Evolutionary conservation across 805 yeast species (phyloP), one percentile per base, ranked within the genome.

Genomic region (Wickerhamiella brachini): DNA sequence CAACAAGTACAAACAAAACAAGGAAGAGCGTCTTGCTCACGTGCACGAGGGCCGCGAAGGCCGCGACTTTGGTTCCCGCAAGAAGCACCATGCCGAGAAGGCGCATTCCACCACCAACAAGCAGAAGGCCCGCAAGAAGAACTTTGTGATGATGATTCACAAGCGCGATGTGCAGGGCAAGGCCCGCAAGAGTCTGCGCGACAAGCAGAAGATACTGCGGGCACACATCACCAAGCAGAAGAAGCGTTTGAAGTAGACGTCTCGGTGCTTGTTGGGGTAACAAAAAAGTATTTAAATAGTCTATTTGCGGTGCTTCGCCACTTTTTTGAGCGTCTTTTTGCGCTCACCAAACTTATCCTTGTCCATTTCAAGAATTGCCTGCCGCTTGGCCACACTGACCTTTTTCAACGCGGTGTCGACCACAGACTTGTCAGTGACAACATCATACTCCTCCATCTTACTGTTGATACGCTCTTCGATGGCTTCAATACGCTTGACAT

Each of bases 81-180:
- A 79, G 71, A 82, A 81, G 68, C 72, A 81, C 63, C 68, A 66
- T 39, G 78, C 79, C 54, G 83, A 80, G 22, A 76, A 76, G 51
- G 74, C 77, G 17, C 97, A 83, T 65, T 85, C 95, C 26, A 89
- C 97, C 10, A 93, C 99, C 2, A 93, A 93, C 68, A 80, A 80
- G 69, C 97, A 94, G 70, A 93, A 93, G 78, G 94, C 88, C 22
- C 78, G 97, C 68, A 87, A 87, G 87, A 93, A 93, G 95, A 93
- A 93, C 70, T 93, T 88, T 65, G 90, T 93, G 65, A 93, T 93
- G 99, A 85, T 85, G 90, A 85, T 93, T 59, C 99, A 93, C 69
- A 93, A 90, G 72, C 80, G 80, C 62, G 81, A 85, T 48, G 97
- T 93, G 41, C 95, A 85, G 68, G 97, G 97, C 56, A 93, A 93